Conservation (phyloP, 1,284 basidiomycete genomes). For the Blastosporella zonata region DNA sequence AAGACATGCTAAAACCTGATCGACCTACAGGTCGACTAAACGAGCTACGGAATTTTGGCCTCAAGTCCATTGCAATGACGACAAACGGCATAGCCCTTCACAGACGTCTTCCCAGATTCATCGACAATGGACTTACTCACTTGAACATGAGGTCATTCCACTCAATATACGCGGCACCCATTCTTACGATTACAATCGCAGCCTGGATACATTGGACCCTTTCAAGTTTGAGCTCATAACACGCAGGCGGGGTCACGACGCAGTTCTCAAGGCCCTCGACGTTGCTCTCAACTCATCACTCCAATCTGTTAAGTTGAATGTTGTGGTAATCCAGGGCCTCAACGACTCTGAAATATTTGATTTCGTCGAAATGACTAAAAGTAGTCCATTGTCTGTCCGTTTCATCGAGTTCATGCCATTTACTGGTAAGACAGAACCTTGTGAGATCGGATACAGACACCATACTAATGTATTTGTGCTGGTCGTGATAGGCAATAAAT, state of each 20-base stretch:
- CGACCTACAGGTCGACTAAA: conserved; percentile 48
- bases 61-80: conserved; percentile 83
- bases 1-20: background rate
- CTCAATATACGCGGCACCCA: background rate
- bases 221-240: conserved; percentile 89
- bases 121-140: conserved; percentile 76
- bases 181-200: conserved; percentile 27
- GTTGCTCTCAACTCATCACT: conserved; percentile 54
- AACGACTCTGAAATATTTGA: conserved; percentile 79
- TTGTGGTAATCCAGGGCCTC: conserved; percentile 77
- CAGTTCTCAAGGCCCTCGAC: conserved; percentile 69
- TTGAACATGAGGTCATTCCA: conserved; percentile 70
- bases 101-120: conserved; percentile 64
- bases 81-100: conserved; percentile 80
- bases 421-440: conserved; percentile 49
- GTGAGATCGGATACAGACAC: conserved; percentile 1
- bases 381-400: conserved; percentile 65
- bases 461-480: conserved; percentile 2
- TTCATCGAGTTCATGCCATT: conserved; percentile 97
- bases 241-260: conserved; percentile 70
- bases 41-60: conserved; percentile 53
- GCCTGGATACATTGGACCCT: conserved; percentile 84
- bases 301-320: conserved; percentile 75
- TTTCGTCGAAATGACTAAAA: conserved; percentile 75
- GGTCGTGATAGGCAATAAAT: conserved; percentile 66